phyloP scores from a whole-genome alignment of 345 rosid genomes.

The Eucalyptus paniculata region DNA sequence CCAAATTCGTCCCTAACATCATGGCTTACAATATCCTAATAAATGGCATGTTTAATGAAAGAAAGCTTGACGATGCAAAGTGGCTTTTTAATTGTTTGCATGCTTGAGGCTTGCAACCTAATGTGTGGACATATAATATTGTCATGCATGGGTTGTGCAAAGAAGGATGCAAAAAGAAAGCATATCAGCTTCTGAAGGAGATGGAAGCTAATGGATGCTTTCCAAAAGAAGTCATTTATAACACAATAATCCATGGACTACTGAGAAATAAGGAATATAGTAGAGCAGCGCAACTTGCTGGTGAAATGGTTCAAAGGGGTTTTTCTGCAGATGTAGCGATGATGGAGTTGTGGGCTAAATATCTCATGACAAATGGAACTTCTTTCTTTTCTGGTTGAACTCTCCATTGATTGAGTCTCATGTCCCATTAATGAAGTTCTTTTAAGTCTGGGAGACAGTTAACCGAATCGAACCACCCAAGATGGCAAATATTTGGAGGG shows the following conservation, averaged over 20 bases:
- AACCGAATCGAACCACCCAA: background rate
- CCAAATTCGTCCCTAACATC: no score
- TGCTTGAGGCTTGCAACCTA: background rate
- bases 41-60: background rate
- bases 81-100: background rate
- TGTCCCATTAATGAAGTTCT: background rate
- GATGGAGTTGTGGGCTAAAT: background rate
- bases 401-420: background rate
- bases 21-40: background rate
- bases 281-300: rapidly evolving
- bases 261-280: background rate
- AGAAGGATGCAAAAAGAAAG: background rate
- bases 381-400: background rate
- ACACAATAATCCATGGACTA: background rate
- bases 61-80: background rate
- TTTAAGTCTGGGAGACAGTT: background rate
- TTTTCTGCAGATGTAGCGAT: background rate
- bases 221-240: background rate
- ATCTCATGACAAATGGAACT: background rate
- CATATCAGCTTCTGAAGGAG: background rate
- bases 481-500: background rate
- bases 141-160: background rate
- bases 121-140: background rate
- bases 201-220: background rate
- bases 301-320: background rate